Conservation (phyloP, 768 basidiomycete genomes). For the Phylloporus sp. region DNA sequence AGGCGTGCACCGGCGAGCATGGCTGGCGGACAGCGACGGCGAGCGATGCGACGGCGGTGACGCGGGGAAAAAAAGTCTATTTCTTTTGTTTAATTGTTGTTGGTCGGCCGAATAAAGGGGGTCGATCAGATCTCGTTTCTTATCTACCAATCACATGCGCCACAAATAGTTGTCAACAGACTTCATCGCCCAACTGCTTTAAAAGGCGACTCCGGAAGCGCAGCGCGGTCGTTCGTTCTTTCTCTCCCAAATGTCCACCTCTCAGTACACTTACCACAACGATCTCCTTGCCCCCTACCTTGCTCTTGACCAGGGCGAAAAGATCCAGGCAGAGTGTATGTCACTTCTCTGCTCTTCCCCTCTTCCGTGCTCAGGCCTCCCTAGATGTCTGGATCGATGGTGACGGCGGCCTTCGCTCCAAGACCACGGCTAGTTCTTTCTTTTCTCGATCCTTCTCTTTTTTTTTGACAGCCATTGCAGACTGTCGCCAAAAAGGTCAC, state of each 20-base stretch:
- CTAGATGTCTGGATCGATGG: conserved; percentile 98
- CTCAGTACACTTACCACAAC: conserved; percentile 53
- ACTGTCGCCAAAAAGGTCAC: conserved; percentile 84
- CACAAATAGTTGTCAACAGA: conserved; percentile 26
- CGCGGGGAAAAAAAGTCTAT: conserved; percentile 21
- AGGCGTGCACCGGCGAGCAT: conserved; percentile 41
- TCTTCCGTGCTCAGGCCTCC: conserved; percentile 2
- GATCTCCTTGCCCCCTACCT: conserved; percentile 90
- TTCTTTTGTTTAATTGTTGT: neutral
- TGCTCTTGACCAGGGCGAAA: conserved; percentile 82
- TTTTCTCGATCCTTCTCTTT: neutral
- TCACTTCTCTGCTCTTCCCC: conserved; percentile 1
- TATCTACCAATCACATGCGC: conserved; percentile 29
- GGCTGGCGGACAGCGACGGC: conserved; percentile 63
- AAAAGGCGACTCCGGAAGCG: conserved; percentile 16
- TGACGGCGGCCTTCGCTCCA: conserved; percentile 88
- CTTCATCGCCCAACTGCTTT: conserved; percentile 15
- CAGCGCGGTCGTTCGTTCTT: neutral
- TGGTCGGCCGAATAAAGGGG: conserved; percentile 7
- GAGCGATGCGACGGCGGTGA: conserved; percentile 45
- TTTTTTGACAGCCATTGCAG: conserved; percentile 35
- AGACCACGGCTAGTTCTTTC: conserved; percentile 72
- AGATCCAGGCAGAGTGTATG: conserved; percentile 91
- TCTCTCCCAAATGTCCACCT: conserved; percentile 20
- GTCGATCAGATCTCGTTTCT: conserved; percentile 1